Conservation (phyloP, 768 basidiomycete genomes). For the Exsudoporus frostii region DNA sequence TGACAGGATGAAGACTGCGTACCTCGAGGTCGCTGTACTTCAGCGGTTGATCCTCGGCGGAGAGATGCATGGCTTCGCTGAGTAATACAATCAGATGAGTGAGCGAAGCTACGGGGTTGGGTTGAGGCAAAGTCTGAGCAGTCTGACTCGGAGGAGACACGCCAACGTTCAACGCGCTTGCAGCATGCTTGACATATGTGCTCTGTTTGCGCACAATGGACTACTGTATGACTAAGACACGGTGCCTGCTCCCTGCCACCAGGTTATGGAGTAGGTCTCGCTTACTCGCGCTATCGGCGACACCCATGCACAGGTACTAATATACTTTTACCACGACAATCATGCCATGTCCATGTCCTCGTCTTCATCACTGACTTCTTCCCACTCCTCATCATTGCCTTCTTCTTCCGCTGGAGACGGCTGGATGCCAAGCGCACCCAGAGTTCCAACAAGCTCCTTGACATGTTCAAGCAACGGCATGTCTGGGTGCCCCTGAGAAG, state of each 20-base stretch:
- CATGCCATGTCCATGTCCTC: conserved; percentile 58
- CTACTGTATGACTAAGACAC: no score
- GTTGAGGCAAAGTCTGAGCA: background rate
- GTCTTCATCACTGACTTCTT: conserved; percentile 58
- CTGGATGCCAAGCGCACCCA: conserved; percentile 66
- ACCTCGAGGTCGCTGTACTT: conserved; percentile 9
- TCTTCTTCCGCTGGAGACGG: conserved; percentile 51
- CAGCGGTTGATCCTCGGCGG: background rate
- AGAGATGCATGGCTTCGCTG: conserved; percentile 13
- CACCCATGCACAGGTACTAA: background rate
- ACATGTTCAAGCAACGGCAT: conserved; percentile 72
- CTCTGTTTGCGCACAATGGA: no score
- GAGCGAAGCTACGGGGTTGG: background rate
- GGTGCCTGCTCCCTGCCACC: no score
- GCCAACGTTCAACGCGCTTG: background rate
- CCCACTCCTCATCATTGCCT: conserved; percentile 50
- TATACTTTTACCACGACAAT: conserved; percentile 10
- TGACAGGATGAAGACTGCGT: background rate
- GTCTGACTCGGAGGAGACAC: background rate
- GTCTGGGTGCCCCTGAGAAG: conserved; percentile 71
- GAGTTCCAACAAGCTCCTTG: conserved; percentile 63
- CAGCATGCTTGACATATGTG: no score
- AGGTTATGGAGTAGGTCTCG: no score
- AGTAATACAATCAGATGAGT: background rate
- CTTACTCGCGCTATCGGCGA: background rate